Evolutionary conservation across 139 green algal species (phyloP).

Genomic region (Haematococcus sp.): DNA sequence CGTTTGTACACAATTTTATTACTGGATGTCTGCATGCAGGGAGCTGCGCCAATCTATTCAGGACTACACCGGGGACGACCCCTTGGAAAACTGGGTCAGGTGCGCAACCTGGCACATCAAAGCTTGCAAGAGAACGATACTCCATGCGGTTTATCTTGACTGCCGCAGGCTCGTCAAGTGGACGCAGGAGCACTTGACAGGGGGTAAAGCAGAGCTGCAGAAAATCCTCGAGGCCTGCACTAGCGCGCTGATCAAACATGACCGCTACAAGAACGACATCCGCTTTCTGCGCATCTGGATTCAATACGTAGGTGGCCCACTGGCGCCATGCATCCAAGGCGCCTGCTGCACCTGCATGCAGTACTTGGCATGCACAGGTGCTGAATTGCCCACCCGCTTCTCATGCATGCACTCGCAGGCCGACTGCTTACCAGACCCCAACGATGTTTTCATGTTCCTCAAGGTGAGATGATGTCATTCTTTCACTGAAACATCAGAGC

Average conservation of each 20-base stretch:
- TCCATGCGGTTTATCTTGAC: no score
- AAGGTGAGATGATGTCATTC: conserved; percentile 30
- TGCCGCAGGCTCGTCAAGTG: conserved; percentile 93
- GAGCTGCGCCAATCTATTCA: conserved; percentile 58
- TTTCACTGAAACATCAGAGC: no score
- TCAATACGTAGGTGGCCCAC: conserved; percentile 74
- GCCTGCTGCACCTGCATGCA: neutral
- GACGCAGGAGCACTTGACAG: conserved; percentile 68
- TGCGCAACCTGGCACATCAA: conserved; percentile 34
- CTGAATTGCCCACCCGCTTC: neutral
- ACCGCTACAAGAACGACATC: conserved; percentile 75
- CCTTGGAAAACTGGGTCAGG: conserved; percentile 76
- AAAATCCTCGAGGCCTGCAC: conserved; percentile 86
- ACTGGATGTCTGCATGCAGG: conserved; percentile 21
- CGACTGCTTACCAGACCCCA: conserved; percentile 80
- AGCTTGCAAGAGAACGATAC: no score
- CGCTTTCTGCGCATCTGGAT: conserved; percentile 93
- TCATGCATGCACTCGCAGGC: conserved; percentile 48
- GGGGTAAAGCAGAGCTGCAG: conserved; percentile 76
- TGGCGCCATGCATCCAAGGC: conserved; percentile 3
- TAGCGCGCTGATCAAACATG: conserved; percentile 49
- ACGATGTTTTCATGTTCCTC: conserved; percentile 86
- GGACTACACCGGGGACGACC: conserved; percentile 73
- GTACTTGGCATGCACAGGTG: neutral
- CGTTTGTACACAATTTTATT: neutral